phyloP scores from a whole-genome alignment of 495 filamentous ascomycete genomes.

The Aspergillus avenaceus region DNA sequence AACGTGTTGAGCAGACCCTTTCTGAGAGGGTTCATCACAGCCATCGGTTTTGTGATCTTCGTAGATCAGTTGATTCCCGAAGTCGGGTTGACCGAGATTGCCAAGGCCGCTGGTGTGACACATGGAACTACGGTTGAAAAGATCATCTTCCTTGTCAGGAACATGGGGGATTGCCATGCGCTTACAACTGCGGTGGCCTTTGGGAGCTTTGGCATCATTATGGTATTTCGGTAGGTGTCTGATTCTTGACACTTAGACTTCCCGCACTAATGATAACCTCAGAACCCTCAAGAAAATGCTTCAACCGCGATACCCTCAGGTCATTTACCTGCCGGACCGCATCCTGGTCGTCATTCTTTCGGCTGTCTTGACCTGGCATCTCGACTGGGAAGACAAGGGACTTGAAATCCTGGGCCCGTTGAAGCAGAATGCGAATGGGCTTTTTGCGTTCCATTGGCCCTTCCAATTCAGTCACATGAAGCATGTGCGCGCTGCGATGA shows the following conservation, averaged over 20 bases:
- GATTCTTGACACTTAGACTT: neutral
- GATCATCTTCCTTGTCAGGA: slow-evolving; percentile 68
- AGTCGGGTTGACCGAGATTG: slow-evolving; percentile 66
- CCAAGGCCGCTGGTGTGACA: slow-evolving; percentile 53
- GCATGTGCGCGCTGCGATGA: slow-evolving; percentile 80
- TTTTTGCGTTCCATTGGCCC: slow-evolving; percentile 83
- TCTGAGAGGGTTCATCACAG: slow-evolving; percentile 90
- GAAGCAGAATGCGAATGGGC: slow-evolving; percentile 51
- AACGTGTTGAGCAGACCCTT: slow-evolving; percentile 92
- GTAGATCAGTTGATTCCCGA: slow-evolving; percentile 94
- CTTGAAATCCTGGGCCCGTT: slow-evolving; percentile 81
- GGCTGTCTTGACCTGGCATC: slow-evolving; percentile 71
- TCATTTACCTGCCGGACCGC: slow-evolving; percentile 89
- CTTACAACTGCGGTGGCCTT: slow-evolving; percentile 73
- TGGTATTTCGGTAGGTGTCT: slow-evolving; percentile 65
- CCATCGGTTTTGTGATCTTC: slow-evolving; percentile 92
- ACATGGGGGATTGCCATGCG: slow-evolving; percentile 59
- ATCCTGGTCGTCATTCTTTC: slow-evolving; percentile 87
- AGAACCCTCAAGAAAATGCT: slow-evolving; percentile 79
- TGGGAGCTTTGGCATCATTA: slow-evolving; percentile 80
- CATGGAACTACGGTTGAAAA: slow-evolving; percentile 88
- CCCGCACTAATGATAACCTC: slow-evolving; percentile 6
- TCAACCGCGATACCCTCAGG: slow-evolving; percentile 72
- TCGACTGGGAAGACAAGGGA: slow-evolving; percentile 76
- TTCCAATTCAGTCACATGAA: slow-evolving; percentile 70